phyloP scores from a whole-genome alignment of 371 early-diverging fungal species.

The Mucor lusitanicus region DNA sequence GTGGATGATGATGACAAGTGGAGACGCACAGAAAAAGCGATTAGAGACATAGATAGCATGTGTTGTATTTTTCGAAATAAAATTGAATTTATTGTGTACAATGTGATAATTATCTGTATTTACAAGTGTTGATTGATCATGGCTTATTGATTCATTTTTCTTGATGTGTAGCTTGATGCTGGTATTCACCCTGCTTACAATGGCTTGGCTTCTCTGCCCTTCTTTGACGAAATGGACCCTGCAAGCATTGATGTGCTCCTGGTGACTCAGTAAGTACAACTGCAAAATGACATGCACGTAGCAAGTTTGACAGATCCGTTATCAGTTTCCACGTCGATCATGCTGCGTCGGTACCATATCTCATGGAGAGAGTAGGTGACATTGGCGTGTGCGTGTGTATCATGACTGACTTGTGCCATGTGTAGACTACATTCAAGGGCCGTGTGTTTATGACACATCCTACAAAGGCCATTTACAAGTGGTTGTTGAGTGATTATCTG shows the following conservation, averaged over 20 bases:
- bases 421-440: conserved; percentile 96
- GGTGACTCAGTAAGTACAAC: conserved; percentile 83
- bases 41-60: not conserved
- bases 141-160: conserved; percentile 14
- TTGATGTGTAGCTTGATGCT: conserved; percentile 86
- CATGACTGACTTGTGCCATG: not conserved
- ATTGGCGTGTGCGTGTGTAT: not conserved
- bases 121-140: not conserved
- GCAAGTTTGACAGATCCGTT: not conserved
- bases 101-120: conserved; percentile 12
- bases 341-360: conserved; percentile 99
- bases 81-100: conserved; percentile 1
- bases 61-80: conserved; percentile 5
- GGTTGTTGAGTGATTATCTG: conserved; percentile 98
- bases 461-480: conserved; percentile 98
- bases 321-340: conserved; percentile 99
- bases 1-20: not conserved
- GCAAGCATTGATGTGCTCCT: conserved; percentile 92
- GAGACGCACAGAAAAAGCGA: not conserved
- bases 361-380: conserved; percentile 88
- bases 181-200: conserved; percentile 99
- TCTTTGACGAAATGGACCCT: conserved; percentile 98
- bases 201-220: conserved; percentile 97
- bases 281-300: not conserved
- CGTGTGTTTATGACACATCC: conserved; percentile 99